Conservation (phyloP, 805 yeast genomes). For the Starmerella apicola region DNA sequence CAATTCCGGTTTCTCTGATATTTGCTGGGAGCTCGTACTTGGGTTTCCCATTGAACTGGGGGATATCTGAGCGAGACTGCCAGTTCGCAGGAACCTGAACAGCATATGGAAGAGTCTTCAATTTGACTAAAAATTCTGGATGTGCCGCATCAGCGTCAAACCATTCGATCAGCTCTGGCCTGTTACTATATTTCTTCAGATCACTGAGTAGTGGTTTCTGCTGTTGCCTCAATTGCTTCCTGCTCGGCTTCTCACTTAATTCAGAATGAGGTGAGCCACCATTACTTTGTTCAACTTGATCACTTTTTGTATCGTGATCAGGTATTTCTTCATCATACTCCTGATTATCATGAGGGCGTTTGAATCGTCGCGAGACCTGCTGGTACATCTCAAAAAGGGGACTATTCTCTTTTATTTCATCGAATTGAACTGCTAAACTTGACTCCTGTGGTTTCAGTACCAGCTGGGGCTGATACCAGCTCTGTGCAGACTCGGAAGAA, state of each 20-base stretch:
- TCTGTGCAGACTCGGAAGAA: no score
- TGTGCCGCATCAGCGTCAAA: constrained; percentile 74
- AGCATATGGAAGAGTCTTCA: constrained; percentile 53
- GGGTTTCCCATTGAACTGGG: constrained; percentile 33
- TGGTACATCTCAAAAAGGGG: constrained; percentile 16
- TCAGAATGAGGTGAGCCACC: not conserved
- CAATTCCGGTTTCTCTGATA: constrained; percentile 72
- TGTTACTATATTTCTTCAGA: constrained; percentile 45
- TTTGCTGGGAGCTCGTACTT: constrained; percentile 66
- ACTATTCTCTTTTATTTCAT: constrained; percentile 7
- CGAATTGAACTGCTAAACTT: constrained; percentile 12
- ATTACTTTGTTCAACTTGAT: not conserved
- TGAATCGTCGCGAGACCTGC: constrained; percentile 9
- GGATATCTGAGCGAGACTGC: constrained; percentile 63
- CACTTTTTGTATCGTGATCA: not conserved
- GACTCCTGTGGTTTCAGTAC: not conserved
- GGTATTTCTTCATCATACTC: not conserved
- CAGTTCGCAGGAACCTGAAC: constrained; percentile 79
- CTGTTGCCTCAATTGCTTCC: constrained; percentile 24
- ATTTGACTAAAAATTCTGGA: constrained; percentile 50
- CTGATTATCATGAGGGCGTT: constrained; percentile 1
- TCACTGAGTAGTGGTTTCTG: constrained; percentile 53
- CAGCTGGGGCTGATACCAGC: not conserved
- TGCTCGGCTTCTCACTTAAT: not conserved
- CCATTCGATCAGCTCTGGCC: constrained; percentile 77